phyloP scores from a whole-genome alignment of 306 rosid species.

The Cajanus cajan region DNA sequence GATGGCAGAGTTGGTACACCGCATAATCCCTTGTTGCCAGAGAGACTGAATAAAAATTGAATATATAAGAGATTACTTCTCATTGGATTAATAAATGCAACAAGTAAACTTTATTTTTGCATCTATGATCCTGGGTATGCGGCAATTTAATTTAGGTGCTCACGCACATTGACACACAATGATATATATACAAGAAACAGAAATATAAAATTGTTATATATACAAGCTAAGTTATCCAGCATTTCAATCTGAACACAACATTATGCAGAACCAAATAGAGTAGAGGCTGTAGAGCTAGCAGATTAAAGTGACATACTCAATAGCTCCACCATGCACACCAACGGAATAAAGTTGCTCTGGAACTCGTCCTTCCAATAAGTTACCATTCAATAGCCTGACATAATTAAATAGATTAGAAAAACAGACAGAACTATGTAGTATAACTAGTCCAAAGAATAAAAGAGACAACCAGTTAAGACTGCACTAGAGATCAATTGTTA shows the following conservation, averaged over 20 bases:
- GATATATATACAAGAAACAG: background rate
- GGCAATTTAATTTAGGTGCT: background rate
- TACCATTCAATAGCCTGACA: slow-evolving; percentile 76
- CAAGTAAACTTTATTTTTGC: background rate
- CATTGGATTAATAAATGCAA: background rate
- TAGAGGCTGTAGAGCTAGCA: slow-evolving; percentile 2
- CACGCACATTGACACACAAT: background rate
- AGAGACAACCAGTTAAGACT: background rate
- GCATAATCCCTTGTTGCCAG: slow-evolving; percentile 81
- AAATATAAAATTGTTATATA: background rate
- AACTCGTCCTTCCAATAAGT: slow-evolving; percentile 85
- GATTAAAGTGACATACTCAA: slow-evolving; percentile 68
- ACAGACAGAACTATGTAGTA: slow-evolving; percentile 10
- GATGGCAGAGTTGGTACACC: slow-evolving; percentile 74
- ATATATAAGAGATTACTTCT: slow-evolving; percentile 15
- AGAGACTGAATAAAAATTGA: slow-evolving; percentile 56
- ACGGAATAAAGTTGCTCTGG: slow-evolving; percentile 84
- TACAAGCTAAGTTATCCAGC: slow-evolving; percentile 1
- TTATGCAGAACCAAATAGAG: slow-evolving; percentile 20
- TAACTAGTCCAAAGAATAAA: background rate
- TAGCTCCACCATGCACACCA: slow-evolving; percentile 93
- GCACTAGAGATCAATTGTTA: background rate
- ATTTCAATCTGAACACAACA: slow-evolving; percentile 8
- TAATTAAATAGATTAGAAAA: slow-evolving; percentile 22
- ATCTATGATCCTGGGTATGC: background rate